Base-by-base conservation (phyloP, 164 flowering plant genomes). In the Vitis rotundifolia region DNA sequence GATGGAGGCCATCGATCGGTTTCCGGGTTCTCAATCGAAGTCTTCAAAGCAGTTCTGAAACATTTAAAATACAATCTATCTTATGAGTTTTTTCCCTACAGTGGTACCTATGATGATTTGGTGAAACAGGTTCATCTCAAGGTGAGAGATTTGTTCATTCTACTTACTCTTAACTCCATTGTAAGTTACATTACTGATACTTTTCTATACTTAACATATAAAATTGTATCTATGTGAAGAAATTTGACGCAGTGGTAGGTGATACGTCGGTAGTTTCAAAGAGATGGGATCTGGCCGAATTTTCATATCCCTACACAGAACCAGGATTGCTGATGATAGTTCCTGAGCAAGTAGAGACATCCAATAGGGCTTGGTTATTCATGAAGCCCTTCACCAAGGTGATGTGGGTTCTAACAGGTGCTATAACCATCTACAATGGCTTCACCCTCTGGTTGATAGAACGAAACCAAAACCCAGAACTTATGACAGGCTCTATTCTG, bases 161-260 rank as follows among this genome's bases (percentile, higher is more conserved):
- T 22, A 2, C 26, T 22, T 22, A 22, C 26, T 22, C 26, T 1
- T 22, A 22, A 22, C 26, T 22, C 26, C 26, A 22, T 22, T 22
- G 26, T 22, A 22, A 22, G 26, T 22, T 22, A 22, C 26, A 22
- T 22, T 22, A 22, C 7, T 6, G 3, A 37, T 37, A 37, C 44
- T 3, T 37, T 37, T 37, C 44, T 6, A 37, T 37, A 37, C 44
- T 37, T 37, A 5, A 37, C 44, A 37, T 37, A 3, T 6, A 37
- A 37, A 37, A 37, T 37, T 37, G 44, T 37, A 37, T 37, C 44
- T 11, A 29, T 60, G 54, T 18, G 63, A n/a, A 81, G 85, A 67
- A 10, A 0, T 74, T 76, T 13, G 80, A 82, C 59, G 81, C 76
- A 18, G 81, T 58, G n/a, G 81, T 82, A 0, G 85, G 77, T 1